phyloP scores from a whole-genome alignment of 306 rosid genomes.

The Coriaria nepalensis region DNA sequence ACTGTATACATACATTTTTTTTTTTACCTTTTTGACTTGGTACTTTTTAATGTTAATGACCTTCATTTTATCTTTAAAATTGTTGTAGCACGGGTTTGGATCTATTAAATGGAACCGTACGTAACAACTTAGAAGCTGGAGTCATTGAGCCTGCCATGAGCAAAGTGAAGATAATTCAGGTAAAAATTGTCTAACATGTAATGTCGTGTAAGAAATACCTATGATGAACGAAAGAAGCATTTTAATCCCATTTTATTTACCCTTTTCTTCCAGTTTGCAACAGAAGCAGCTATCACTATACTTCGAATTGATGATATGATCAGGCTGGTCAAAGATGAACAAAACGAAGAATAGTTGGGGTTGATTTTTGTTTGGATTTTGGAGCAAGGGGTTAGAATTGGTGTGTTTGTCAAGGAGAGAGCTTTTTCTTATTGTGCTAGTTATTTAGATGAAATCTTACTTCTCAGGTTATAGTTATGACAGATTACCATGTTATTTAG shows the following conservation, averaged over 20 bases:
- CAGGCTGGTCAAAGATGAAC: conserved; percentile 78
- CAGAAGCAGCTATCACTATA: conserved; percentile 93
- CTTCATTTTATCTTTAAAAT: not conserved
- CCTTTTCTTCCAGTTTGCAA: conserved; percentile 54
- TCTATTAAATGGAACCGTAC: conserved; percentile 55
- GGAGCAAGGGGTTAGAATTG: no score
- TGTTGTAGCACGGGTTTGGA: conserved; percentile 84
- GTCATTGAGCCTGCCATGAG: conserved; percentile 99
- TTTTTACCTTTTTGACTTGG: not conserved
- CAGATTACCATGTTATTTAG: no score
- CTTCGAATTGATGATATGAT: conserved; percentile 99
- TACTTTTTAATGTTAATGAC: no score
- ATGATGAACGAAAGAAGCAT: no score
- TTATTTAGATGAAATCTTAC: not conserved
- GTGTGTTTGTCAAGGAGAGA: no score
- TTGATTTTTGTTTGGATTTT: not conserved
- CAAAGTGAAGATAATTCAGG: conserved; percentile 96
- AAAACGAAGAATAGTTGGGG: conserved; percentile 17
- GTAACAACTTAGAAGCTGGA: conserved; percentile 97
- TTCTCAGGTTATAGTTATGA: no score
- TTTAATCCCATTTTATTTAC: no score
- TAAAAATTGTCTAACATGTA: conserved; percentile 2
- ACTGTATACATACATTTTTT: not conserved
- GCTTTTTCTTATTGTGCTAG: not conserved
- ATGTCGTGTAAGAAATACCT: no score